Evolutionary conservation across 306 rosid species (phyloP), one percentile per base, ranked within the genome.

Genomic region (Begonia peltatifolia): DNA sequence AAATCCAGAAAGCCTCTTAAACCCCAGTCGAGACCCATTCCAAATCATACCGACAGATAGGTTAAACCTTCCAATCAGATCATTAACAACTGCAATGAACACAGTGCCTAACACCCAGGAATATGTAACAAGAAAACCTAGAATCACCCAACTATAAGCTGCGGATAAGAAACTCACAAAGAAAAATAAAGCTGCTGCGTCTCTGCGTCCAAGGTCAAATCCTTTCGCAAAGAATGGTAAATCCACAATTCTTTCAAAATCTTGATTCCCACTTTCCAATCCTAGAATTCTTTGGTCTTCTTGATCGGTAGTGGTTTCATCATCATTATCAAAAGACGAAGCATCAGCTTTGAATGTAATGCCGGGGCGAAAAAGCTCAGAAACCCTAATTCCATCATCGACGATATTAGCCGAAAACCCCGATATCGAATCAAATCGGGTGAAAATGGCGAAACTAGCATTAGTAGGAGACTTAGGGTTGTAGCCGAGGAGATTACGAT

Each of bases 1-100:
- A 68, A 92, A 87, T 41, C 96, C 96, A 10, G 96, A 81, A 22
- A 92, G 90, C 76, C 93, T 87, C 78, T 81, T 92, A 18, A 87
- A 69, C 20, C 99, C 99, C 54, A 92, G 58, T 68, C 87, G 70
- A 4, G 94, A 87, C 50, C 99, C 99, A 60, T 87, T 87, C 94
- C 93, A 83, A 46, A 81, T 47, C 23, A 80, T 30, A 57, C 79
- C 81, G 9, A 80, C 58, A 15, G 81, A 66, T 7, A 86, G 86
- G 67, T 73, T 65, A 58, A 79, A 81, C 66, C 99, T 68, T 54
- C 85, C 93, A 18, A 79, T 43, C 20, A 79, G 72, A 75, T 77
- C 89, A 60, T 79, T 83, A 16, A 81, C 79, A 47, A 84, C 87
- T 18, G 83, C 65, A 57, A 79, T 63, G 56, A 83, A 79, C 65